Percentiles rank a stretch among this genome's conserved stretches.
These are phyloP conservation scores for Lyophyllum shimeji DNA, from an alignment of 768 basidiomycete species.

Conservation along the genomic window DNA sequence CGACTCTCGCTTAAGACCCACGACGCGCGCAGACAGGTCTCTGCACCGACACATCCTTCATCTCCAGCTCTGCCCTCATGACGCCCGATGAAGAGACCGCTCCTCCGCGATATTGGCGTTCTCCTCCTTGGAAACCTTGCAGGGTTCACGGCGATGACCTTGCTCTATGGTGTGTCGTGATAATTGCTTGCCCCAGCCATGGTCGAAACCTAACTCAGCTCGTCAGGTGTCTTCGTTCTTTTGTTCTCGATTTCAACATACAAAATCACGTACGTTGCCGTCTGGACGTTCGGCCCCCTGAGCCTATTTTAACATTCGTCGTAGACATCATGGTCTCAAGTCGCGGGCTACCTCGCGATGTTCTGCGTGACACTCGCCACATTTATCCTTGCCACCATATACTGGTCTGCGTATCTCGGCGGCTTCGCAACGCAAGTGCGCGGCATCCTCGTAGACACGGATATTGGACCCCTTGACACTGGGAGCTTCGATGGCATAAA, in stretches of 20 bases:
- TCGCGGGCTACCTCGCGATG: neutral
- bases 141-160: conserved; percentile 16
- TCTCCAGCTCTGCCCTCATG: neutral
- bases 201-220: neutral
- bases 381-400: conserved; percentile 12
- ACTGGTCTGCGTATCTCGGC: conserved; percentile 17
- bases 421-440: conserved; percentile 18
- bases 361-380: neutral
- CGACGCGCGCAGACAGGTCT: too few species aligned
- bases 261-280: conserved; percentile 11
- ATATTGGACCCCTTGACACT: conserved; percentile 14
- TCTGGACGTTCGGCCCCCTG: neutral
- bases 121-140: conserved; percentile 13
- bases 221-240: conserved; percentile 15
- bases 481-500: conserved; percentile 16
- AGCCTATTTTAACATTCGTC: neutral
- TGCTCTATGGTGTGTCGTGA: conserved; percentile 10
- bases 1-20: too few species aligned
- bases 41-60: too few species aligned
- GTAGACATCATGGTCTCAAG: conserved; percentile 10
- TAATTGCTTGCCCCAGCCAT: neutral
- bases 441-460: conserved; percentile 15
- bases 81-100: conserved; percentile 5
- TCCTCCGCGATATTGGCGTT: conserved; percentile 15
- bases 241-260: conserved; percentile 12